These are phyloP conservation scores for Boletus fagicola DNA, from an alignment of 768 basidiomycete genomes.

Conservation along the genomic window DNA sequence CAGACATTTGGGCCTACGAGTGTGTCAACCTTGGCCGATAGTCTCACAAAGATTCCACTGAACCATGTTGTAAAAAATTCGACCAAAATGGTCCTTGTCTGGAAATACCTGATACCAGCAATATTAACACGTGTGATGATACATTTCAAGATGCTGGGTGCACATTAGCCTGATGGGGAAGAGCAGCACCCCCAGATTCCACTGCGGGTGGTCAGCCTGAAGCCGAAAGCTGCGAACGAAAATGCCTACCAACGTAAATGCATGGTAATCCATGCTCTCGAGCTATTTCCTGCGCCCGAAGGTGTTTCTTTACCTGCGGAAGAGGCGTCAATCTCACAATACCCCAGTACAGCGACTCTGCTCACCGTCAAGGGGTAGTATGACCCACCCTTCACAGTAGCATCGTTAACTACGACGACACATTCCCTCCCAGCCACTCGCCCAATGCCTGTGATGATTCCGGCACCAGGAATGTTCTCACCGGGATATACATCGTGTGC, in stretches of 20 bases:
- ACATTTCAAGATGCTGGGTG: not conserved
- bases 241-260: slow-evolving; percentile 78
- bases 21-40: slow-evolving; percentile 9
- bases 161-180: slow-evolving; percentile 87
- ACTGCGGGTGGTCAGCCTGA: slow-evolving; percentile 45
- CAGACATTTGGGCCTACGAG: slow-evolving; percentile 85
- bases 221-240: not conserved
- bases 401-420: slow-evolving; percentile 90
- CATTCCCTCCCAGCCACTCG: slow-evolving; percentile 80
- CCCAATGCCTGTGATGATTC: slow-evolving; percentile 84
- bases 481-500: slow-evolving; percentile 83
- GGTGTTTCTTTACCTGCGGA: slow-evolving; percentile 84
- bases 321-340: not conserved
- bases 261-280: slow-evolving; percentile 86
- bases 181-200: slow-evolving; percentile 90
- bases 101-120: slow-evolving; percentile 64
- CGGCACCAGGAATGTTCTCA: slow-evolving; percentile 79
- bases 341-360: not conserved
- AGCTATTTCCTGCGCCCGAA: slow-evolving; percentile 94
- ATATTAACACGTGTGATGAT: slow-evolving; percentile 1
- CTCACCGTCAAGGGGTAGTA: slow-evolving; percentile 84
- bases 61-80: slow-evolving; percentile 98
- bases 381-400: slow-evolving; percentile 89
- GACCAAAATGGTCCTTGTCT: slow-evolving; percentile 92
- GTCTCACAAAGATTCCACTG: slow-evolving; percentile 1